Conservation (phyloP, 805 yeast genomes). For the Spathaspora gorwiae region DNA sequence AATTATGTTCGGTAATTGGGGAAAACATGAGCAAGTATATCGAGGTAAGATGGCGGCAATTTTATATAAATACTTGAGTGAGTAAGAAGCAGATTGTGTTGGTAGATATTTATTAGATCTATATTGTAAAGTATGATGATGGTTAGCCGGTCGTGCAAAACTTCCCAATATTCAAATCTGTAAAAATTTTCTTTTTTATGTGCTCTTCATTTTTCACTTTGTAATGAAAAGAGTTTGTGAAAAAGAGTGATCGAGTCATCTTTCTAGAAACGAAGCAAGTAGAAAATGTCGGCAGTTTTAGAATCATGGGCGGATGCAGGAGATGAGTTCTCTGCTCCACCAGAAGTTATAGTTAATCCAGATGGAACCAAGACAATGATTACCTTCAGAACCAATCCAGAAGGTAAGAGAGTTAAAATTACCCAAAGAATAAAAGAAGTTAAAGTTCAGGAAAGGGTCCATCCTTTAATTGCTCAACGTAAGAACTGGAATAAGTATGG, state of each 20-base stretch:
- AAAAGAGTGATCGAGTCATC: background rate
- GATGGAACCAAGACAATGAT: conserved; percentile 91
- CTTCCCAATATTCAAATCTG: too few species aligned
- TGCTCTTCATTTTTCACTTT: too few species aligned
- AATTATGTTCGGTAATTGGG: conserved; percentile 36
- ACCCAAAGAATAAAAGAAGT: conserved; percentile 81
- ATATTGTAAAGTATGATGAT: too few species aligned
- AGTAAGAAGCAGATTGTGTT: conserved; percentile 34
- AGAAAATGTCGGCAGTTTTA: conserved; percentile 30
- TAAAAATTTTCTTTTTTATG: too few species aligned
- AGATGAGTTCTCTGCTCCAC: conserved; percentile 70
- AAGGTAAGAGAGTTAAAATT: conserved; percentile 80
- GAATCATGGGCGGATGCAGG: conserved; percentile 70
- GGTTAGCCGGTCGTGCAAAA: too few species aligned
- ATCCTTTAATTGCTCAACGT: conserved; percentile 82
- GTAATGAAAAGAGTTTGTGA: background rate
- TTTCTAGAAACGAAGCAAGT: background rate
- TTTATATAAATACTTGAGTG: background rate
- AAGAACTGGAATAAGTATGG: conserved; percentile 89
- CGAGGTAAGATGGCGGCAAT: conserved; percentile 8
- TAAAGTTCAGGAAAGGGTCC: conserved; percentile 73
- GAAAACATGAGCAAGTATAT: conserved; percentile 66
- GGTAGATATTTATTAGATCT: conserved; percentile 15
- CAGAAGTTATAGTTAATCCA: conserved; percentile 69
- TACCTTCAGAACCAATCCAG: conserved; percentile 66